Base-by-base conservation (phyloP, 805 yeast species). In the Kuraishia capsulata region DNA sequence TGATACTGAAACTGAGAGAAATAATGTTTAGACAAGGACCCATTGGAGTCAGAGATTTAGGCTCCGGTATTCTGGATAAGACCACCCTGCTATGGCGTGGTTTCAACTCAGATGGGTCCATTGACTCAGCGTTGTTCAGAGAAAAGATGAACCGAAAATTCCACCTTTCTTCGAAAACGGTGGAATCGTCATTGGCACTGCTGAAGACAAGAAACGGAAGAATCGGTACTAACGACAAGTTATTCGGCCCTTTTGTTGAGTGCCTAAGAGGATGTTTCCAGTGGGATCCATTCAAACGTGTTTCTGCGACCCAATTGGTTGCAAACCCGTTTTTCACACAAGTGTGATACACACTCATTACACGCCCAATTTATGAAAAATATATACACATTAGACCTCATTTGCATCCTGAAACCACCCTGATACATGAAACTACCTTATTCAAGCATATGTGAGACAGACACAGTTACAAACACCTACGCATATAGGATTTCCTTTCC, bases 1-100 rank as follows among this genome's bases (percentile, higher is more conserved):
- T 64, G 4, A 62, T 78, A 2, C 20, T 59, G 11, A 46, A 53
- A 6, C 56, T 70, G 39, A 53, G 80, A 29, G 52, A 61, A 5
- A 62, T 58, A 6, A 40, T 76, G 4, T 36, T 52, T 11, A 45
- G 47, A 11, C 42, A 52, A 20, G 73, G 73, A 0, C 58, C 64
- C 3, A 56, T 65, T 20, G 51, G 49, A 31, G 51, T 50, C 38
- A 35, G 39, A 33, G 35, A 44, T 23, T 41, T 41, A 21, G 21
- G 36, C 6, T 3, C 26, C 21, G 14, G 30, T 25, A 17, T 19
- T 18, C 37, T 53, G 19, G 55, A 54, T 36, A 49, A 49, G 30
- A 44, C 43, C 13, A 49, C 71, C 0, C 42, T 62, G n/a, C 44
- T 67, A 4, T 65, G 68, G 57, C 54, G 52, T 6, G 59, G 54